Evolutionary conservation across 2,329 filamentous ascomycete genomes (phyloP), one percentile per base, ranked within the genome.

Genomic region (Sclerotinia glacialis): DNA sequence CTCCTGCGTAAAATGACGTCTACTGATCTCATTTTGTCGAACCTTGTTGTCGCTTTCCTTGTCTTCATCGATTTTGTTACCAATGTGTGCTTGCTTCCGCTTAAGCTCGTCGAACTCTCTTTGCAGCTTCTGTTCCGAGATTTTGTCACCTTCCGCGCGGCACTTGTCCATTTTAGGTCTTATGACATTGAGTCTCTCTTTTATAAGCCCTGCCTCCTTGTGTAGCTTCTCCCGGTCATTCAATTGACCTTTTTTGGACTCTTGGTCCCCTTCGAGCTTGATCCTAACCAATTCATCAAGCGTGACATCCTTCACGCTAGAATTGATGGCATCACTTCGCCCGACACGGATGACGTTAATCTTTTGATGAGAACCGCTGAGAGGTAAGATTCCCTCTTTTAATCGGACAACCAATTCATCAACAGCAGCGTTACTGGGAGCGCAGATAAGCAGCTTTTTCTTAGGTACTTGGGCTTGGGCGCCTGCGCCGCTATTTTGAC

Each of bases 361-460:
- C 70, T 91, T 90, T 71, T 91, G 88, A 16, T 82, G 81, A 37
- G 87, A 83, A 1, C 95, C 94, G 53, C 84, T 86, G 67, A 86
- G 83, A 0, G 92, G 93, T 74, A 89, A 94, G 63, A 99, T 85
- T 5, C 95, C 95, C 64, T 86, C 82, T 78, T 96, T 98, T 74
- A 99, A 85, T 80, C 95, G 89, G 77, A 97, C 88, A 23, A 99
- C 95, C 69, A 99, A 78, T 77, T 99, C 95, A 76, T 99, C 95
- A 7, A 99, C 95, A 42, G 95, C 95, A 8, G 95, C 95, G 78
- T 99, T 99, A 83, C 93, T 98, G 18, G 95, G 95, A n/a, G 95
- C 95, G 75, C 95, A 99, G 31, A 99, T 92, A 34, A 99, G 84
- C 34, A 99, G 83, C 78, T 98, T 99, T 79, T 96, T 97, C 2